Base-by-base conservation (phyloP, 2,329 filamentous ascomycete genomes). In the Curvularia sp. region DNA sequence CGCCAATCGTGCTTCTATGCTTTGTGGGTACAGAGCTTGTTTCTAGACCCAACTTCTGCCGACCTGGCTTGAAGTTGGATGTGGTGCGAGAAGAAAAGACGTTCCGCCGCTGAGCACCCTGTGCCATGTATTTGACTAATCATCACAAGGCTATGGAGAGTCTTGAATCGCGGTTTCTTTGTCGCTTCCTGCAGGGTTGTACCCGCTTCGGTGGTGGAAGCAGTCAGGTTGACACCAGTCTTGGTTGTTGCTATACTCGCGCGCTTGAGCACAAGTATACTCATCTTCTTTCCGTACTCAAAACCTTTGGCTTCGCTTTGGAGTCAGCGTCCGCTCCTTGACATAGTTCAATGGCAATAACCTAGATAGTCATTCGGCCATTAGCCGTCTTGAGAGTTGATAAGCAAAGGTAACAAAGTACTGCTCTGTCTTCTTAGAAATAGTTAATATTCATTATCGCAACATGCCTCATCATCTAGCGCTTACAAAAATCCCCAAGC, bases 401-500 rank as follows among this genome's bases (percentile, higher is more conserved):
- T 15, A 1, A 15, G 12, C 12, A 34, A 13, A 34, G 12, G 32
- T 13, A 34, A 12, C 13, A 34, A n/a, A 34, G 5, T 3, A 34
- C 4, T 34, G 4, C 1, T 5, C 13, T 13, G 15, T 34, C 32
- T 15, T 34, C 32, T 3, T 34, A 12, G 15, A 34, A 41, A 21
- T 10, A 42, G 23, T 25, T 27, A 12, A 18, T 18, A 18, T 18
- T 18, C 34, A 18, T 18, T 15, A n/a, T 27, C 23, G 5, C 18
- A n/a, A 9, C 13, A 27, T 27, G 18, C n/a, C 9, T 39, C 23
- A 8, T 5, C 15, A 13, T 5, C n/a, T 13, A 36, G 3, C 34
- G 3, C n/a, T 18, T 51, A 57, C 49, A 57, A 23, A 12, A 57
- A n/a, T 3, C 63, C 62, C 68, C 67, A 70, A 41, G 63, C 65